These are phyloP conservation scores for Conringia planisiliqua DNA, from an alignment of 345 rosid species.

Conservation along the genomic window DNA sequence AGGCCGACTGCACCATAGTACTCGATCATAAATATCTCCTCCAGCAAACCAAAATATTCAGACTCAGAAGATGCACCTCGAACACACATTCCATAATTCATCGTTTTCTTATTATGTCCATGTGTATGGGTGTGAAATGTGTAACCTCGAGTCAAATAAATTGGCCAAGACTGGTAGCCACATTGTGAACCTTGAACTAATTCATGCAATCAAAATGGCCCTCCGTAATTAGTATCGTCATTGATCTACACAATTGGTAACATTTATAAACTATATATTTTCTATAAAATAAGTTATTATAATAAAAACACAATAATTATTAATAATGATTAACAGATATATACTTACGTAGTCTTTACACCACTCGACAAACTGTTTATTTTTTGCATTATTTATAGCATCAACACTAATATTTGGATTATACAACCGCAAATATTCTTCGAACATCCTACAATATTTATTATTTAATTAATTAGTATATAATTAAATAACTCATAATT, in stretches of 20 bases:
- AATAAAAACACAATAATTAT: no score
- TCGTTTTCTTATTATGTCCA: neutral
- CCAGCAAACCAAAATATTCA: neutral
- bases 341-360: neutral
- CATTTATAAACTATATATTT: no score
- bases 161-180: neutral
- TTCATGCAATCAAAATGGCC: neutral
- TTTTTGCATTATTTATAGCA: neutral
- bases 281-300: no score
- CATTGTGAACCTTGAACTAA: neutral
- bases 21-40: neutral
- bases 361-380: neutral
- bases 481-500: no score
- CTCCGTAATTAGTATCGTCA: neutral
- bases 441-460: neutral
- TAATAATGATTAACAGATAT: no score
- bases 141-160: neutral
- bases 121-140: neutral
- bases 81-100: neutral
- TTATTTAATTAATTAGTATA: no score
- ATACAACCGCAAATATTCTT: neutral
- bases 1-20: neutral
- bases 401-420: neutral
- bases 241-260: neutral
- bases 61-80: neutral